Base-by-base conservation (phyloP, 371 early-diverging fungal genomes). In the Neoconidiobolus thromboides region DNA sequence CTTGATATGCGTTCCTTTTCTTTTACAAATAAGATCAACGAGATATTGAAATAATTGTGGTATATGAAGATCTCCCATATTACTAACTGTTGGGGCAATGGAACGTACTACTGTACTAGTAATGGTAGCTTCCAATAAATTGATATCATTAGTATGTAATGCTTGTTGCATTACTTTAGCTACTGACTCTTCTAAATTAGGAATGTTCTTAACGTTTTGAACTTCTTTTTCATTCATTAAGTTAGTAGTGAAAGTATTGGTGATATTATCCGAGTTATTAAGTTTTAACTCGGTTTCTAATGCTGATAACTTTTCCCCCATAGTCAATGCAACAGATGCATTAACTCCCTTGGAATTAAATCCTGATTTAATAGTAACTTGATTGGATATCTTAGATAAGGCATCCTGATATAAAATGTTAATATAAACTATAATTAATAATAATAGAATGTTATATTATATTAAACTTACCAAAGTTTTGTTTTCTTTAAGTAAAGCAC, bases 61-160 rank as follows among this genome's bases (percentile, higher is more conserved):
- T 26, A 26, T 26, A 26, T 26, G 26, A 26, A 26, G 26, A 26
- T 26, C 26, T 26, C 26, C 26, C 26, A 26, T 26, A 26, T 26
- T 26, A 26, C 26, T 26, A 26, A 43, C 44, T 6, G 57, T 57
- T 7, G 57, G 57, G 3, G 12, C 40, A 43, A 57, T 57, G 12
- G 15, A 40, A n/a, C 44, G 41, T 36, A 40, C n/a, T 3, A 12
- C 43, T 38, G 57, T 44, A 3, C n/a, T 57, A 40, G 57, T 12
- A 15, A 57, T 6, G n/a, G 40, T 57, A 5, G 26, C 44, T 12
- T 57, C 44, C n/a, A 57, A 14, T n/a, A 57, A 44, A 37, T 57
- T 12, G 57, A 10, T 15, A 40, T 57, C 57, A n/a, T 46, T 57
- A 37, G 57, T 40, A n/a, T 57, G 57, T 2, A 57, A n/a, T 10